Conservation (phyloP, 2,329 filamentous ascomycete species). For the Colletotrichum limetticola region DNA sequence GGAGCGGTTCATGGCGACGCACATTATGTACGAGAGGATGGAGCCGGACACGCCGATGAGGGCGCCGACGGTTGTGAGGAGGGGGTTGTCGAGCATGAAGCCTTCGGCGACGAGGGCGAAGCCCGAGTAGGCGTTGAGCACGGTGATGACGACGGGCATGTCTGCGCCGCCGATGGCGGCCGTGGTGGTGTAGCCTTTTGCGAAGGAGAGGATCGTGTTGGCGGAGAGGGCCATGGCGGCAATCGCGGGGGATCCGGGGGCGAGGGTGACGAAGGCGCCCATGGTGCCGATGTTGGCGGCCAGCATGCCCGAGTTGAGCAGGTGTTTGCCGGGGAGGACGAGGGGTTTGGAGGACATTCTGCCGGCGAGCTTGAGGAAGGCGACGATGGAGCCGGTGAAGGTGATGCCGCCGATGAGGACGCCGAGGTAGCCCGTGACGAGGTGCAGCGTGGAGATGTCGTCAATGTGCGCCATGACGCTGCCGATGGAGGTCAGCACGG, state of each 20-base stretch:
- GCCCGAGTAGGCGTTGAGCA: slow-evolving; percentile 90
- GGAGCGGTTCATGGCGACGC: slow-evolving; percentile 90
- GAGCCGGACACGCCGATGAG: slow-evolving; percentile 90
- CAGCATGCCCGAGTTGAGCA: slow-evolving; percentile 79
- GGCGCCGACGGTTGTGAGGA: slow-evolving; percentile 86
- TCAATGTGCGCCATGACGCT: slow-evolving; percentile 71
- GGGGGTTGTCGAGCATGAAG: slow-evolving; percentile 89
- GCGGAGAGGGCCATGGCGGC: slow-evolving; percentile 82
- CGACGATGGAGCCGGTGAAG: slow-evolving; percentile 90
- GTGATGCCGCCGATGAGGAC: slow-evolving; percentile 90
- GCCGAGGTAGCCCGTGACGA: slow-evolving; percentile 87
- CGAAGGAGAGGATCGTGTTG: slow-evolving; percentile 81
- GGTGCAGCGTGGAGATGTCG: slow-evolving; percentile 79
- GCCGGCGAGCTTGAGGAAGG: slow-evolving; percentile 87
- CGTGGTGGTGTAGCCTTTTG: slow-evolving; percentile 89
- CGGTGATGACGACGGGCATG: slow-evolving; percentile 92
- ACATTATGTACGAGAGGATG: slow-evolving; percentile 88
- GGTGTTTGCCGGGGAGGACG: slow-evolving; percentile 77
- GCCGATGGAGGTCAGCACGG: slow-evolving; percentile 88
- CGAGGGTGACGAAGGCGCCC: slow-evolving; percentile 85
- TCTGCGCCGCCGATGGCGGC: slow-evolving; percentile 92
- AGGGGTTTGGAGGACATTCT: slow-evolving; percentile 83
- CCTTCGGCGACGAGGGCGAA: slow-evolving; percentile 92
- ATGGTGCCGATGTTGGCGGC: slow-evolving; percentile 84
- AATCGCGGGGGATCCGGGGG: slow-evolving; percentile 80